Conservation (phyloP, 768 basidiomycete genomes). For the Tricholoma furcatifolium region DNA sequence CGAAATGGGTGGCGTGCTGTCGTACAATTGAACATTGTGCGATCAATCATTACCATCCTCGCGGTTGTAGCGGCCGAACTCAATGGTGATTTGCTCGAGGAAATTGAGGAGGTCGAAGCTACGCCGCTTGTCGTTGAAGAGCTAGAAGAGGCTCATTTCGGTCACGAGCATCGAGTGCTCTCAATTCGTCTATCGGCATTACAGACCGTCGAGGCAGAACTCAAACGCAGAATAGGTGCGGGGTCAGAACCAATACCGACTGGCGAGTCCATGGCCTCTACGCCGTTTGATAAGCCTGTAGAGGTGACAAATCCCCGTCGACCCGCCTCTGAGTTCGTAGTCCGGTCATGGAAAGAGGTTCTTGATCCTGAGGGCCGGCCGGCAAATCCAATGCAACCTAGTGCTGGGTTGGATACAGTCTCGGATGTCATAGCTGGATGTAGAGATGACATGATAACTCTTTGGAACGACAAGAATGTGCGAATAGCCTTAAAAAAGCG, state of each 20-base stretch:
- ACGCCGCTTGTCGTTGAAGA: constrained; percentile 10
- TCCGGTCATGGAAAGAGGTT: constrained; percentile 53
- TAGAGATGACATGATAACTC: constrained; percentile 58
- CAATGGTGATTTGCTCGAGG: constrained; percentile 33
- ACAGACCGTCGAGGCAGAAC: constrained; percentile 56
- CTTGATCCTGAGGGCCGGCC: constrained; percentile 28
- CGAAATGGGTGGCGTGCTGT: constrained; percentile 75
- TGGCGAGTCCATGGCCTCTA: constrained; percentile 37
- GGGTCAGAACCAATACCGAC: constrained; percentile 36
- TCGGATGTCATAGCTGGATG: constrained; percentile 57
- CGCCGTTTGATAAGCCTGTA: constrained; percentile 42
- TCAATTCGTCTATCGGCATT: constrained; percentile 65
- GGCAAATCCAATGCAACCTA: neutral
- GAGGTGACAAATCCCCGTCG: constrained; percentile 23
- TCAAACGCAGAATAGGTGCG: constrained; percentile 60
- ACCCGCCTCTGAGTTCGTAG: constrained; percentile 44
- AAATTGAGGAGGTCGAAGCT: constrained; percentile 33
- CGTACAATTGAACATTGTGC: constrained; percentile 78
- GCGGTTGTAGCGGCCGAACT: constrained; percentile 57
- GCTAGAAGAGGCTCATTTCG: constrained; percentile 35
- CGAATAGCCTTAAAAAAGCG: constrained; percentile 46
- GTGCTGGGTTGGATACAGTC: constrained; percentile 34
- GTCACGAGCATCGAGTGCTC: constrained; percentile 51
- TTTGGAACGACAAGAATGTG: constrained; percentile 62
- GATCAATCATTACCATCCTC: constrained; percentile 65